phyloP scores from a whole-genome alignment of 495 filamentous ascomycete genomes.

The Daldinia childiae region DNA sequence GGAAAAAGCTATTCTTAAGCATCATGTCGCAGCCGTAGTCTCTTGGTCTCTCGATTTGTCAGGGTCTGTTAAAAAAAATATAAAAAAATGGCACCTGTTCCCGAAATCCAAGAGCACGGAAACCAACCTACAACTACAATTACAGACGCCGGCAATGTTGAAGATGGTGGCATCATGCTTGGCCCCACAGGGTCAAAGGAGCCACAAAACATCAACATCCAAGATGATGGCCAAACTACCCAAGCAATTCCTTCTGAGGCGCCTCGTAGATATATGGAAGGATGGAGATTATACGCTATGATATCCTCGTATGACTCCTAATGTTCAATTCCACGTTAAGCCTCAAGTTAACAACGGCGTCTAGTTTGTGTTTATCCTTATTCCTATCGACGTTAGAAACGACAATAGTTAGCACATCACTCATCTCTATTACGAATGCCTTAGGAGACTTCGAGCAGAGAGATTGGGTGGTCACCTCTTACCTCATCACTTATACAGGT shows the following conservation, averaged over 20 bases:
- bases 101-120: conserved; percentile 13
- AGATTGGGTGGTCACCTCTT: conserved; percentile 66
- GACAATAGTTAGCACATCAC: conserved; percentile 67
- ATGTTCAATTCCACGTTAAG: neutral
- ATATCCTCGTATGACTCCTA: conserved; percentile 47
- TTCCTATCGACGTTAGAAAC: conserved; percentile 64
- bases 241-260: neutral
- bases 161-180: conserved; percentile 23
- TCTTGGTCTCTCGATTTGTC: neutral
- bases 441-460: conserved; percentile 58
- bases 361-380: conserved; percentile 59
- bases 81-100: conserved; percentile 11
- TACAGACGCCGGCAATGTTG: conserved; percentile 2
- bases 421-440: conserved; percentile 65
- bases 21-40: conserved; percentile 6
- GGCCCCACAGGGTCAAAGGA: conserved; percentile 1
- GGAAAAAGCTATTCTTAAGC: neutral
- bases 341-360: conserved; percentile 1
- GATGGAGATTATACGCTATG: conserved; percentile 58
- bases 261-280: conserved; percentile 48
- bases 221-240: neutral
- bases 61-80: neutral
- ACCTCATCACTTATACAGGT: conserved; percentile 67
- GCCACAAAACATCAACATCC: conserved; percentile 19
- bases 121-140: neutral